Evolutionary conservation across 176 grass and related monocot genomes (phyloP).

Genomic region (Secale cereale): DNA sequence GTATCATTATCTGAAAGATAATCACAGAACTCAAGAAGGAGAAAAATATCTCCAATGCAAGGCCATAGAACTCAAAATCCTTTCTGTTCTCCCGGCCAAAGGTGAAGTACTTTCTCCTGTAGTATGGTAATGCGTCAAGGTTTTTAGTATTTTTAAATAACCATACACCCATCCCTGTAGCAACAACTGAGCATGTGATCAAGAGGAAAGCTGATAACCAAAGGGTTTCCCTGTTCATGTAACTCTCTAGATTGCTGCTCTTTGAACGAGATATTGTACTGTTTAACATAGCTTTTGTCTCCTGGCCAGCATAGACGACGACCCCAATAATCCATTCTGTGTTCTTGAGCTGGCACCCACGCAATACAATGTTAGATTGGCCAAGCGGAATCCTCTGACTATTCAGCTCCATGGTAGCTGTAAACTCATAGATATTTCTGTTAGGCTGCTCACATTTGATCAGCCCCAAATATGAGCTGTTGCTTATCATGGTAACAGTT

Average conservation of each 20-base stretch:
- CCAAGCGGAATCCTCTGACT: slow-evolving; percentile 81
- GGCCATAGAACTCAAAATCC: slow-evolving; percentile 89
- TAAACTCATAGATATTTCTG: slow-evolving; percentile 99
- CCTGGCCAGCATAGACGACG: slow-evolving; percentile 96
- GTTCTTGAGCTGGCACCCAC: slow-evolving; percentile 98
- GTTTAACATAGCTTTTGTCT: slow-evolving; percentile 99
- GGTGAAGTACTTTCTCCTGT: slow-evolving; percentile 88
- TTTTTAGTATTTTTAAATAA: slow-evolving; percentile 73
- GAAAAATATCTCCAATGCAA: slow-evolving; percentile 95
- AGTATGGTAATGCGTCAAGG: slow-evolving; percentile 86
- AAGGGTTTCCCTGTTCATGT: slow-evolving; percentile 99
- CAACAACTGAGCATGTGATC: slow-evolving; percentile 91
- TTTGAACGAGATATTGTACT: slow-evolving; percentile 97
- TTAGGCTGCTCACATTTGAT: slow-evolving; percentile 96
- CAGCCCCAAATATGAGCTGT: slow-evolving; percentile 59
- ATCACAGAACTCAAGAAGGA: slow-evolving; percentile 99
- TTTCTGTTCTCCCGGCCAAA: slow-evolving; percentile 76
- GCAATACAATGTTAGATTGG: slow-evolving; percentile 92
- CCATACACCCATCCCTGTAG: slow-evolving; percentile 97
- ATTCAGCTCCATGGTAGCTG: slow-evolving; percentile 90
- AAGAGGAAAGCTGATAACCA: slow-evolving; percentile 97
- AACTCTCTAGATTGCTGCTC: slow-evolving; percentile 93
- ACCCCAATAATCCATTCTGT: slow-evolving; percentile 91
- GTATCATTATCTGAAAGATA: slow-evolving; percentile 99
- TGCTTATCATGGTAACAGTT: slow-evolving; percentile 57